These are phyloP conservation scores for Theobroma cacao DNA, from an alignment of 345 rosid species.

Conservation along the genomic window DNA sequence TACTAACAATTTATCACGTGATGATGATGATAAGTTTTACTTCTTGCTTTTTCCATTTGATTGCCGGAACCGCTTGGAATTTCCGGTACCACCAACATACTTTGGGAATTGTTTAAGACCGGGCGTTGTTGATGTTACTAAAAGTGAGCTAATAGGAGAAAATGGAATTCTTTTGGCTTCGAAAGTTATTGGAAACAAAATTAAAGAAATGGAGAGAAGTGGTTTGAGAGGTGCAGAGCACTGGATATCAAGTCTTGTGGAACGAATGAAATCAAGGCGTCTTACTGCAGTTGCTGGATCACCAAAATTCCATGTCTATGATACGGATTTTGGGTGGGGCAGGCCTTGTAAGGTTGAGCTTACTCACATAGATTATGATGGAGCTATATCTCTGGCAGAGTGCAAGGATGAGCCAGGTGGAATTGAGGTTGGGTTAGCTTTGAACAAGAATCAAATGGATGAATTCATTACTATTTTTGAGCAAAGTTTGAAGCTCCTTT, in stretches of 20 bases:
- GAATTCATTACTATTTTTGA: not conserved
- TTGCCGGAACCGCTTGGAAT: slow-evolving; percentile 21
- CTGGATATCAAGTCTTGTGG: not conserved
- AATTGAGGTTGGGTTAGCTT: not conserved
- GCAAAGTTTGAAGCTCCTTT: not conserved
- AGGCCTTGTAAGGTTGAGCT: slow-evolving; percentile 43
- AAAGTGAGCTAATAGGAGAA: slow-evolving; percentile 17
- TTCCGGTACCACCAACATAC: slow-evolving; percentile 20
- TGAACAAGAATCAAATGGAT: not conserved
- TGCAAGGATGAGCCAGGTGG: slow-evolving; percentile 36
- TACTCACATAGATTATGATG: slow-evolving; percentile 21
- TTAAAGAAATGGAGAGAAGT: slow-evolving; percentile 25
- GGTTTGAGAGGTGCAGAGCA: slow-evolving; percentile 16
- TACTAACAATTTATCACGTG: not conserved
- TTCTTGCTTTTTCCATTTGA: slow-evolving; percentile 9
- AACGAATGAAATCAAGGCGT: not conserved
- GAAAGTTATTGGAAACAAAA: slow-evolving; percentile 27
- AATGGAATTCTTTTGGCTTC: slow-evolving; percentile 33
- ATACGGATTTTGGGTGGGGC: slow-evolving; percentile 50
- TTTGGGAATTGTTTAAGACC: slow-evolving; percentile 36
- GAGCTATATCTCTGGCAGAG: slow-evolving; percentile 22
- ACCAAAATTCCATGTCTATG: slow-evolving; percentile 37
- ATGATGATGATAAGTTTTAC: not conserved
- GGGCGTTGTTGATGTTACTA: slow-evolving; percentile 6
- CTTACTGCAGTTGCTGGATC: slow-evolving; percentile 28